Percentiles rank a stretch among this genome's conserved stretches.
Evolutionary conservation across 2,329 filamentous ascomycete species (phyloP).

Genomic region (Fusarium sulawesiense): DNA sequence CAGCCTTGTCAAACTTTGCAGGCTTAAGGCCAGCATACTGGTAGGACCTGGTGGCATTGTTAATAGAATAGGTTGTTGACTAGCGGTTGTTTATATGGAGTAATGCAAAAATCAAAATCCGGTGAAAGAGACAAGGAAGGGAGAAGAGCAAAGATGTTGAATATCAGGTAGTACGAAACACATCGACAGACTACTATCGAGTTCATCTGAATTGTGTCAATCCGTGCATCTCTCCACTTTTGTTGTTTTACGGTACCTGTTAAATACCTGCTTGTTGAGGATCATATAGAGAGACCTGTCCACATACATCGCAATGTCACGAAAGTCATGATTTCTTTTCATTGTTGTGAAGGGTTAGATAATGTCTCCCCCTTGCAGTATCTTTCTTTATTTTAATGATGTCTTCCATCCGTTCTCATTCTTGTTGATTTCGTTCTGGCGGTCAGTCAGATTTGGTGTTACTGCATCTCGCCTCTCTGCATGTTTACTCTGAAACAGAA

Average conservation of each 20-base stretch:
- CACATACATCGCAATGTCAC: conserved; percentile 12
- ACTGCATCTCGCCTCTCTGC: conserved; percentile 38
- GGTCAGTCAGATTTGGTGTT: conserved; percentile 32
- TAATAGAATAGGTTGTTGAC: conserved; percentile 26
- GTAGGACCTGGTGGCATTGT: conserved; percentile 52
- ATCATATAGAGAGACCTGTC: not conserved
- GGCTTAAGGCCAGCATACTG: conserved; percentile 71
- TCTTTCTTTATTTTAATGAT: not conserved
- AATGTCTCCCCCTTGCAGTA: conserved; percentile 18
- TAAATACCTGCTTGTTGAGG: not conserved
- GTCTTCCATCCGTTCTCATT: not conserved
- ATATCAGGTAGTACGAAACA: conserved; percentile 40
- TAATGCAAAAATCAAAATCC: conserved; percentile 32
- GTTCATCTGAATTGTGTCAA: conserved; percentile 11
- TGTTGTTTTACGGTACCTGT: conserved; percentile 14
- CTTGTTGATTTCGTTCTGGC: conserved; percentile 2
- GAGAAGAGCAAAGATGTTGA: conserved; percentile 29
- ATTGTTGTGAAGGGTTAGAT: not conserved
- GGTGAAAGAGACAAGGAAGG: conserved; percentile 9
- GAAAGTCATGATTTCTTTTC: not conserved
- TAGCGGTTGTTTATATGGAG: conserved; percentile 25
- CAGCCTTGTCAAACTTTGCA: conserved; percentile 65
- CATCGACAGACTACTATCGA: conserved; percentile 23
- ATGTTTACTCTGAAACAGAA: conserved; percentile 37
- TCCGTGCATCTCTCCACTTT: conserved; percentile 1